A percentile compares a stretch with the other conserved stretches of the same genome.
Conservation (phyloP, 1,139 yeast species). For the Taphrina communis region DNA sequence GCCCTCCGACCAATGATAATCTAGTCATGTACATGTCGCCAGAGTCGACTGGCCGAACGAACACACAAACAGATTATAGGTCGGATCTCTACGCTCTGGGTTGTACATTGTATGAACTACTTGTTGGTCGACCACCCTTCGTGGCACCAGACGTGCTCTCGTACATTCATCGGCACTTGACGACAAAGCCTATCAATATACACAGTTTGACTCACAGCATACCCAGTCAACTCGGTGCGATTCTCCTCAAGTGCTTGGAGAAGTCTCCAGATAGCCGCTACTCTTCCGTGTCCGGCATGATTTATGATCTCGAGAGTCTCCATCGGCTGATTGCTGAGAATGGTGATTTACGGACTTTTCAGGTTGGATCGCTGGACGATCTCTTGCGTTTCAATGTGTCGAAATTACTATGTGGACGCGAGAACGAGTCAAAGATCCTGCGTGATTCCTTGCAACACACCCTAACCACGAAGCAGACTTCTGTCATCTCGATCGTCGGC, state of each 20-base stretch:
- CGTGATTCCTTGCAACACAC: slow-evolving; percentile 3
- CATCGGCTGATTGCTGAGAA: background rate
- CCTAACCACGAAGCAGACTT: background rate
- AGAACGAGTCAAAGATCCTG: slow-evolving; percentile 3
- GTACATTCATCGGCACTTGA: slow-evolving; percentile 24
- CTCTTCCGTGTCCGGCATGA: slow-evolving; percentile 17
- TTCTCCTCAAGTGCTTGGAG: slow-evolving; percentile 14
- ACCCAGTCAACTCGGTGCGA: slow-evolving; percentile 14
- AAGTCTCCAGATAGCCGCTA: slow-evolving; percentile 27
- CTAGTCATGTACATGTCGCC: slow-evolving; percentile 28
- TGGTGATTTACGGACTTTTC: background rate
- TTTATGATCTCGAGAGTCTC: slow-evolving; percentile 11
- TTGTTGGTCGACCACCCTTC: slow-evolving; percentile 25
- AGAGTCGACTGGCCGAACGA: slow-evolving; percentile 28
- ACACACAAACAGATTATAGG: slow-evolving; percentile 17
- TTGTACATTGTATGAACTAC: slow-evolving; percentile 13
- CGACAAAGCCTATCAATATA: background rate
- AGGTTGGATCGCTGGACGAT: slow-evolving; percentile 15
- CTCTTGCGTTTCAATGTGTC: slow-evolving; percentile 16
- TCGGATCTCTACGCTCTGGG: slow-evolving; percentile 31
- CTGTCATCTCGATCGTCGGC: slow-evolving; percentile 10
- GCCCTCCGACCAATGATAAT: background rate
- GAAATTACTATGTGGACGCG: slow-evolving; percentile 17
- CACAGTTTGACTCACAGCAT: slow-evolving; percentile 5
- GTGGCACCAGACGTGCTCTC: slow-evolving; percentile 16